Evolutionary conservation across 331 rosid genomes (phyloP), one percentile per base, ranked within the genome.

Genomic region (Malus hybrid): DNA sequence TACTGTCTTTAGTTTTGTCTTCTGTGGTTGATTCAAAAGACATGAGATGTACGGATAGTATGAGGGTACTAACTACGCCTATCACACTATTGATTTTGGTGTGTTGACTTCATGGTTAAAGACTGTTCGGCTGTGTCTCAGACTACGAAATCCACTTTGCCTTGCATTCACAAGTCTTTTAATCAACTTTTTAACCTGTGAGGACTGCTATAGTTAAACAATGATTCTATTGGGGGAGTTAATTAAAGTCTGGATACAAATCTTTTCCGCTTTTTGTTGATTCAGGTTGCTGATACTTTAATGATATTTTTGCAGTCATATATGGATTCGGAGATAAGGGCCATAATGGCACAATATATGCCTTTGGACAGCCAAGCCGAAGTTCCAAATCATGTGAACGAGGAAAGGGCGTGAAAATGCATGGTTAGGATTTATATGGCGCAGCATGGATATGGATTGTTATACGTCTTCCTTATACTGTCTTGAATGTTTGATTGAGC

Each of bases 291-390:
- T 67, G 76, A 56, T 74, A 66, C 63, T 77, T 75, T n/a, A 14
- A 29, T 77, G 57, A 66, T 77, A 63, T 77, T 67, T 57, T 57
- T 92, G 90, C 96, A 95, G 99, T 87, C 90, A 54, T 95, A 95
- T 79, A 95, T 95, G 99, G 99, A 95, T 80, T 95, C 97, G 48
- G 99, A 95, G 83, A 92, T 95, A 84, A 87, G 99, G 79, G 99
- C 99, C 39, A 94, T 94, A 80, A 95, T 95, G 99, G 97, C 99
- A 76, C 99, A 95, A 81, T 95, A 95, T 77, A 95, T 95, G 97
- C 99, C 99, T 55, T 87, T 95, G 78, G 99, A 95, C 89, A 92
- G 97, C 86, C 97, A 95, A 84, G 88, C 70, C 12, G 99, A 83
- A 79, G 87, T 89, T 73, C 91, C 92, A 18, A 90, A 89, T 80